Percentiles rank a stretch among this genome's conserved stretches.
Evolutionary conservation across 2,329 filamentous ascomycete genomes (phyloP).

Genomic region (Nothopassalora personata): DNA sequence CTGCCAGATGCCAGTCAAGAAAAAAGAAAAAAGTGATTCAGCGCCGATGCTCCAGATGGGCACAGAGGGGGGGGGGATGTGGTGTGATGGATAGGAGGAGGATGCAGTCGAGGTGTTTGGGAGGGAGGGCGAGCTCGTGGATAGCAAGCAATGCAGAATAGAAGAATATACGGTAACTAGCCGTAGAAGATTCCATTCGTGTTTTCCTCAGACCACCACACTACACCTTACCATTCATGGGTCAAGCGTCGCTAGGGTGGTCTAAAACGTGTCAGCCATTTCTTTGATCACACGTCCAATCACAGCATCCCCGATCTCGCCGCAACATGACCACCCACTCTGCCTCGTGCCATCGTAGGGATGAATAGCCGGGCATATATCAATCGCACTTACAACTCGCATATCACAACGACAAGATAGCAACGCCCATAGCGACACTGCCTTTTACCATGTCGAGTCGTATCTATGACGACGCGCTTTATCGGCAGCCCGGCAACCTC

Average conservation of each 20-base stretch:
- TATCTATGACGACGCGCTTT: no score
- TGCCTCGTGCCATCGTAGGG: no score
- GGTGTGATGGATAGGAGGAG: conserved; percentile 2
- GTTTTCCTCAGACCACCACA: background rate
- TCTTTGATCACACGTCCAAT: background rate
- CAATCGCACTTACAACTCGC: no score
- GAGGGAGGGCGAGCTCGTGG: background rate
- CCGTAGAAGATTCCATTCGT: background rate
- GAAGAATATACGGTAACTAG: no score
- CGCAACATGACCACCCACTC: background rate
- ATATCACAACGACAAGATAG: no score
- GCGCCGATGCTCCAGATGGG: conserved; percentile 5
- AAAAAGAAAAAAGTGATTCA: background rate
- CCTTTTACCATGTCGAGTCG: no score
- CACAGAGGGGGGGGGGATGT: conserved; percentile 4
- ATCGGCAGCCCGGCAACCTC: no score
- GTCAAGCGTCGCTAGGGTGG: background rate
- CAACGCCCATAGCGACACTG: no score
- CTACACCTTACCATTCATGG: background rate
- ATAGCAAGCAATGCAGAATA: no score
- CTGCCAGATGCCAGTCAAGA: background rate
- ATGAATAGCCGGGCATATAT: no score
- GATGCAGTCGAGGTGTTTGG: background rate
- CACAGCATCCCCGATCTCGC: background rate
- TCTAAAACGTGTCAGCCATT: background rate